Conservation (phyloP, 306 rosid genomes). For the Malus sieversii region DNA sequence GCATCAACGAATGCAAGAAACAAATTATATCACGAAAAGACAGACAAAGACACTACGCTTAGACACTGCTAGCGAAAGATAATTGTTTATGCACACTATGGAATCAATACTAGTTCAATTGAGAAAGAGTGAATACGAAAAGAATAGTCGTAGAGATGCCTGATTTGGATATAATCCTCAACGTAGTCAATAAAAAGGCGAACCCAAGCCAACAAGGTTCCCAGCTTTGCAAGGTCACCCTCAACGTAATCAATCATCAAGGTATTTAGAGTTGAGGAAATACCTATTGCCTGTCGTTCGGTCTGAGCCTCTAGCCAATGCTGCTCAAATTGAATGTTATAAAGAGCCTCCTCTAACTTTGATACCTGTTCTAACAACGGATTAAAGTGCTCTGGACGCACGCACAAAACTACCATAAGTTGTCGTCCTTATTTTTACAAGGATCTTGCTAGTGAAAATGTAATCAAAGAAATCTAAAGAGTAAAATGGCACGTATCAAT, state of each 20-base stretch:
- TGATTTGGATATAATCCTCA: too few relatives aligned
- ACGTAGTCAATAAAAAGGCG: too few relatives aligned
- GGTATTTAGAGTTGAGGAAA: background rate
- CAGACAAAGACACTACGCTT: background rate
- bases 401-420: conserved; percentile 11
- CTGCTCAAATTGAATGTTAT: conserved; percentile 71
- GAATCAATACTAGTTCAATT: background rate
- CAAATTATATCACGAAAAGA: background rate
- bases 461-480: background rate
- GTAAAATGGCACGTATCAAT: background rate
- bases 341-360: conserved; percentile 70
- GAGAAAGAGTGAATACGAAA: too few relatives aligned
- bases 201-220: too few relatives aligned
- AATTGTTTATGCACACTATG: background rate
- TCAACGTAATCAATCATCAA: too few relatives aligned
- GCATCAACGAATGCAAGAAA: background rate
- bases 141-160: too few relatives aligned
- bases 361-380: conserved; percentile 51
- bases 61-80: background rate
- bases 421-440: background rate
- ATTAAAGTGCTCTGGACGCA: conserved; percentile 50
- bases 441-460: background rate
- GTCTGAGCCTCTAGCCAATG: conserved; percentile 90
- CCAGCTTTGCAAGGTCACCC: too few relatives aligned
- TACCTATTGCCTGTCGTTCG: conserved; percentile 64